phyloP scores from a whole-genome alignment of 306 rosid species.

The Prunus persica region DNA sequence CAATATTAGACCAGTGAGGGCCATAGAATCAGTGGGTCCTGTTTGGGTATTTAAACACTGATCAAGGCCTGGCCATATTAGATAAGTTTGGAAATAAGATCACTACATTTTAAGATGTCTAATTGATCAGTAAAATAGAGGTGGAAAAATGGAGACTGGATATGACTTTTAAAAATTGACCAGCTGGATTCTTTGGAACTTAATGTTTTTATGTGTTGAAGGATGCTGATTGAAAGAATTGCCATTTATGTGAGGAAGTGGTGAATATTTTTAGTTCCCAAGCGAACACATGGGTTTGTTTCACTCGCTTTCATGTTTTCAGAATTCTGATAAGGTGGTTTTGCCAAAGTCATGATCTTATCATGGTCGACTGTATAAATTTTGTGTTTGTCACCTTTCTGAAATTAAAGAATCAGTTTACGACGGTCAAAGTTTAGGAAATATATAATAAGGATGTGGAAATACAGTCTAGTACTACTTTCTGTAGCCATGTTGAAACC shows the following conservation, averaged over 20 bases:
- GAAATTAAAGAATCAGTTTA: not conserved
- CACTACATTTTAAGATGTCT: not conserved
- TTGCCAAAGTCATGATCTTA: not conserved
- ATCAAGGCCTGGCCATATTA: not conserved
- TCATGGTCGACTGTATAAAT: not conserved
- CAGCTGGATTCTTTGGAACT: not conserved
- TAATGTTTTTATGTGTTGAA: not conserved
- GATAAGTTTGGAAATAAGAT: not conserved
- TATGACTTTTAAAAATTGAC: not conserved
- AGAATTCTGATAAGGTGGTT: not conserved
- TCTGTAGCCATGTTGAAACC: constrained; percentile 1
- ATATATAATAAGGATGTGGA: not conserved
- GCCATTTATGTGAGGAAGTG: not conserved
- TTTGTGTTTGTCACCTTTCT: not conserved
- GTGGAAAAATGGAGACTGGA: not conserved
- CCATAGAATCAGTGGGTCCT: not conserved
- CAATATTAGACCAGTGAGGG: not conserved
- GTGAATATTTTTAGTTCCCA: not conserved
- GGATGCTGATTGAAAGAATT: not conserved
- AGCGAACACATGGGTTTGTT: not conserved
- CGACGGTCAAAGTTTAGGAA: not conserved
- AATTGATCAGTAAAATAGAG: not conserved
- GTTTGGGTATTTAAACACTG: not conserved
- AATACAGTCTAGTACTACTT: not conserved
- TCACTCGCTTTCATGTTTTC: not conserved